Evolutionary conservation across 2,329 filamentous ascomycete genomes (phyloP), one percentile per base, ranked within the genome.

Genomic region (Stylonectria norvegica): DNA sequence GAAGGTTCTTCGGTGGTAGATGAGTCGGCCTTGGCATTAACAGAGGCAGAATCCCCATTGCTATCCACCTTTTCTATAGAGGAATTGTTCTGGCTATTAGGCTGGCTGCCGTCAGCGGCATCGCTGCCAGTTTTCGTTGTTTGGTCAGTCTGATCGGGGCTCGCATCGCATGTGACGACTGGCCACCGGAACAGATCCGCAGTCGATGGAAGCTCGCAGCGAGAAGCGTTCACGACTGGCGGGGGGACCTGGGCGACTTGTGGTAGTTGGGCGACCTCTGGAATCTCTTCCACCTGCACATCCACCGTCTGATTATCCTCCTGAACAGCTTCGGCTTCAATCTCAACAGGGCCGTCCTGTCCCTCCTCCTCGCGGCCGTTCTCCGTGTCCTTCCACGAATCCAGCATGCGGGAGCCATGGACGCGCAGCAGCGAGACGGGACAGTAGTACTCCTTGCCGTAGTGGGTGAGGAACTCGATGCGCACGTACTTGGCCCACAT

Each of bases 371-470:
- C 78, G 40, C 78, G 78, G 12, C 75, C 70, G 28, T 74, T 70
- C 49, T 94, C 88, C 41, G 86, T 83, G 40, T 95, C 86, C 59
- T 91, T 89, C 70, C 86, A 88, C 41, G 91, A 90, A 61, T 98
- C 89, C 55, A 97, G 80, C 82, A 98, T 86, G 71, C 95, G 93
- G 0, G 91, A 95, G 5, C 93, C 93, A 64, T 98, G 93, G 5
- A 98, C 86, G 39, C 93, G 81, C 38, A 98, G 72, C 14, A 98
- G 68, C 45, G 91, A 96, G 12, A 98, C 71, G 0, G 93, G 93
- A 58, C 93, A 98, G 62, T 95, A 98, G 62, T 87, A 98, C 61
- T 98, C 93, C 54, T 90, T 95, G 7, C 93, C 93, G 62, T 91
- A 98, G 61, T 98, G 91, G 4, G 82, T 89, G 34, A 97, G 63